Conservation (phyloP, 2,329 filamentous ascomycete species). For the Eutypella sp. region DNA sequence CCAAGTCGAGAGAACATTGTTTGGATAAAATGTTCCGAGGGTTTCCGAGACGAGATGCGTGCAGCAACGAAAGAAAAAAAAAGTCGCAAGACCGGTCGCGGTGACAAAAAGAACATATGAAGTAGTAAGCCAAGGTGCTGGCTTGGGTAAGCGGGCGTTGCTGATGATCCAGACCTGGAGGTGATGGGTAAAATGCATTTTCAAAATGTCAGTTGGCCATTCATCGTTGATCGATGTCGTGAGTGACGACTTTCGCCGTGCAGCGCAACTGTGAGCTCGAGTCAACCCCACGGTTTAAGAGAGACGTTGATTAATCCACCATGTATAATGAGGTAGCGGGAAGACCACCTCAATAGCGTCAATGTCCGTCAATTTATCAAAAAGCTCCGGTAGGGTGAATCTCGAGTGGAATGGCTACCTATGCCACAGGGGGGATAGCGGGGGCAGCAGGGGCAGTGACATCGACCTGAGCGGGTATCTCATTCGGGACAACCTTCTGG, state of each 20-base stretch:
- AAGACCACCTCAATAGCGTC: not conserved
- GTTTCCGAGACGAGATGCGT: not conserved
- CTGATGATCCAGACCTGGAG: not conserved
- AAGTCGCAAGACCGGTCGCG: not conserved
- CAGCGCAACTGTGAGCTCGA: not conserved
- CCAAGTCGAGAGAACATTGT: too few relatives aligned
- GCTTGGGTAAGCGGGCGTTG: too few relatives aligned
- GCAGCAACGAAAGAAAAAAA: too few relatives aligned
- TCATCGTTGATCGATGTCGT: not conserved
- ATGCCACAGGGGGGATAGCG: conserved; percentile 27
- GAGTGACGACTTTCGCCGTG: not conserved
- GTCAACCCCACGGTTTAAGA: not conserved
- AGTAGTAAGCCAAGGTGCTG: not conserved
- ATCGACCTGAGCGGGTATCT: conserved; percentile 33
- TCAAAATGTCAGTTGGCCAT: not conserved
- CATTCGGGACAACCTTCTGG: conserved; percentile 56
- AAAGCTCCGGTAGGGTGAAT: not conserved
- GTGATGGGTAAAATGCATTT: not conserved
- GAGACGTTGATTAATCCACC: not conserved
- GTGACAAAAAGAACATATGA: not conserved
- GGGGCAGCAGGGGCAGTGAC: conserved; percentile 20
- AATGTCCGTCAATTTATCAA: not conserved
- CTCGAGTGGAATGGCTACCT: conserved; percentile 5
- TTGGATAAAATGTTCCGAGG: too few relatives aligned
- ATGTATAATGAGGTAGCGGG: not conserved